Base-by-base conservation (phyloP, 148 eudicot species). In the Cornus suecica region DNA sequence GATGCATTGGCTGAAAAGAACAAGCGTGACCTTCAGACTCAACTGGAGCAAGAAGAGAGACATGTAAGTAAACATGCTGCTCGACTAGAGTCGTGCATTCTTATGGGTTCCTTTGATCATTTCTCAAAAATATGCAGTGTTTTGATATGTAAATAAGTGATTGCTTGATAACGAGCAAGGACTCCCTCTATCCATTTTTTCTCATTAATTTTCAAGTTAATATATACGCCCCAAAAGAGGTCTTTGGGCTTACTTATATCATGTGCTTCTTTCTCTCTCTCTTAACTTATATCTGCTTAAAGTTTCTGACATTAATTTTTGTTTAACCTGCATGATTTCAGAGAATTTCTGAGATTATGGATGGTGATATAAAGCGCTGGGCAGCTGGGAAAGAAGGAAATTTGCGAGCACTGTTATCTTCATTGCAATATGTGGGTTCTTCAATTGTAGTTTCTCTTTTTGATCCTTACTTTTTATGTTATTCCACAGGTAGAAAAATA, bases 351-450 rank as follows among this genome's bases (percentile, higher is more conserved):
- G 97, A 85, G 64, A 76, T 84, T 64, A 66, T 90, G 84, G 87
- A 88, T 26, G 56, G 69, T 58, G 82, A 88, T 72, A 92, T 94
- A 86, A 94, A 88, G 83, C 85, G 83, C 15, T 94, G 98, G 98
- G 91, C 97, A 66, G 89, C 93, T 45, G 93, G 98, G 63, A 94
- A 94, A 84, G 97, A 90, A 84, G 98, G 98, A 41, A 94, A 94
- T 79, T 83, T 94, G 79, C 90, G 91, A 32, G 94, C 97, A 30
- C 77, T 94, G 26, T 68, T 94, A 70, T 94, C 97, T 42, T 87
- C 94, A 41, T 77, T 94, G 85, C 88, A 92, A 74, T 77, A 84
- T 90, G 98, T 92, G 69, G 10, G 73, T 76, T 73, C 66, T 37
- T 29, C 20, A 64, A 56, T 26, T 45, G 14, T 66, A 52, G 52